These are phyloP conservation scores for Sclerotinia subarctica DNA, from an alignment of 2,329 filamentous ascomycete genomes.

Conservation along the genomic window DNA sequence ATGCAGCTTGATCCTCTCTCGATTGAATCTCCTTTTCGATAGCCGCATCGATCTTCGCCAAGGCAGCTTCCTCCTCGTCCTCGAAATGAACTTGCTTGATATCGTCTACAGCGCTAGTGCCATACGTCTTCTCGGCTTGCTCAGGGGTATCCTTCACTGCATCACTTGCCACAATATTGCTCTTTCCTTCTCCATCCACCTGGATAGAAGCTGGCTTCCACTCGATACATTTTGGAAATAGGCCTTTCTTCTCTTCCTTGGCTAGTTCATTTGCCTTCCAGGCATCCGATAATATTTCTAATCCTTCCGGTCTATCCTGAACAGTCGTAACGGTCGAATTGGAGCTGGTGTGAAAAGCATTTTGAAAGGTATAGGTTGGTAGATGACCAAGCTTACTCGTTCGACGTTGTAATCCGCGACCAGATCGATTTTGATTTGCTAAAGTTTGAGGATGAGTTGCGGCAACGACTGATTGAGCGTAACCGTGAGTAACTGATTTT, in stretches of 20 bases:
- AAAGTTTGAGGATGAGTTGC: constrained; percentile 81
- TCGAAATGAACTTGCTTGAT: constrained; percentile 38
- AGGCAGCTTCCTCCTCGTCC: constrained; percentile 53
- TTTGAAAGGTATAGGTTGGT: constrained; percentile 64
- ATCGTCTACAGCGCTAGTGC: constrained; percentile 36
- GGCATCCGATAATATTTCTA: constrained; percentile 90
- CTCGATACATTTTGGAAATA: constrained; percentile 83
- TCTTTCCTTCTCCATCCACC: constrained; percentile 30
- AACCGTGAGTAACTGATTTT: constrained; percentile 96
- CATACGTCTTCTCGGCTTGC: constrained; percentile 34
- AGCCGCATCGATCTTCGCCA: constrained; percentile 82
- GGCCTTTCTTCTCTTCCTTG: constrained; percentile 87
- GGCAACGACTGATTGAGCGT: constrained; percentile 95
- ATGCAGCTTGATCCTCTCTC: constrained; percentile 45
- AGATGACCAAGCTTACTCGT: constrained; percentile 47
- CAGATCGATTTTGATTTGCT: constrained; percentile 66
- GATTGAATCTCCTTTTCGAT: constrained; percentile 70
- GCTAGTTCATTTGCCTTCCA: constrained; percentile 75
- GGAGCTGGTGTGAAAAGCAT: constrained; percentile 63
- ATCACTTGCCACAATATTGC: constrained; percentile 22
- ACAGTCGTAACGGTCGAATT: constrained; percentile 43
- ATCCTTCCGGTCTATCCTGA: constrained; percentile 58
- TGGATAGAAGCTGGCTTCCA: constrained; percentile 63
- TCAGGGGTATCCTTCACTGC: constrained; percentile 21
- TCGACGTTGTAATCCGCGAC: constrained; percentile 56